Percentiles rank a stretch among this genome's conserved stretches.
Evolutionary conservation across 371 early-diverging fungal genomes (phyloP).

Genomic region (Mucor lusitanicus): DNA sequence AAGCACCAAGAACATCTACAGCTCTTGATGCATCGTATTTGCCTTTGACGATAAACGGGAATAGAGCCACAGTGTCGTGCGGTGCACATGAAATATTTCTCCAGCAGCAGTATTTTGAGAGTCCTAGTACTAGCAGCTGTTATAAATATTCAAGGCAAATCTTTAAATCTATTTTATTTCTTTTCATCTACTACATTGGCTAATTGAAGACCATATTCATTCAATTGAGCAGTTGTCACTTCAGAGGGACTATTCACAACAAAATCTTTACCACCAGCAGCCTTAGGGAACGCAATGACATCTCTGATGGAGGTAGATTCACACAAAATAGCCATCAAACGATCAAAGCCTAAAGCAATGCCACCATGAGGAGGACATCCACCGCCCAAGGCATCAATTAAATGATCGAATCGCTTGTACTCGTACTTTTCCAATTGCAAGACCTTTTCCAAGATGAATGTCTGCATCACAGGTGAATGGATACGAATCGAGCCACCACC

Average conservation of each 20-base stretch:
- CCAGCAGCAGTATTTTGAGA: too few relatives aligned
- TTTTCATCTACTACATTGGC: background rate
- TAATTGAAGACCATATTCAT: slow-evolving; percentile 65
- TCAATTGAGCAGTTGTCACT: slow-evolving; percentile 63
- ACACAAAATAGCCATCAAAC: slow-evolving; percentile 80
- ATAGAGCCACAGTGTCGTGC: too few relatives aligned
- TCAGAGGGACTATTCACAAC: slow-evolving; percentile 79
- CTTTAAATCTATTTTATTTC: background rate
- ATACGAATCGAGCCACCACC: slow-evolving; percentile 93
- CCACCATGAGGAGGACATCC: slow-evolving; percentile 96
- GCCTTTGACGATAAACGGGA: too few relatives aligned
- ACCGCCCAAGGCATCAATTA: slow-evolving; percentile 77
- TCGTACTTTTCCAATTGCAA: slow-evolving; percentile 57
- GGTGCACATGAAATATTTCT: too few relatives aligned
- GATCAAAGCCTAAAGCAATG: slow-evolving; percentile 86
- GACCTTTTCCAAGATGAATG: slow-evolving; percentile 71
- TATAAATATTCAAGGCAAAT: too few relatives aligned
- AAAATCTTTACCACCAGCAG: slow-evolving; percentile 80
- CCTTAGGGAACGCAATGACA: slow-evolving; percentile 94
- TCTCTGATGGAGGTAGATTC: slow-evolving; percentile 78
- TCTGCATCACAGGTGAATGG: slow-evolving; percentile 80
- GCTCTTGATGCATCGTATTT: too few relatives aligned
- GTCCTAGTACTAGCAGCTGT: too few relatives aligned
- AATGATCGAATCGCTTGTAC: slow-evolving; percentile 74
- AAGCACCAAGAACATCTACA: too few relatives aligned